Evolutionary conservation across 805 yeast genomes (phyloP), one percentile per base, ranked within the genome.

Genomic region (Candida ipomoeae): DNA sequence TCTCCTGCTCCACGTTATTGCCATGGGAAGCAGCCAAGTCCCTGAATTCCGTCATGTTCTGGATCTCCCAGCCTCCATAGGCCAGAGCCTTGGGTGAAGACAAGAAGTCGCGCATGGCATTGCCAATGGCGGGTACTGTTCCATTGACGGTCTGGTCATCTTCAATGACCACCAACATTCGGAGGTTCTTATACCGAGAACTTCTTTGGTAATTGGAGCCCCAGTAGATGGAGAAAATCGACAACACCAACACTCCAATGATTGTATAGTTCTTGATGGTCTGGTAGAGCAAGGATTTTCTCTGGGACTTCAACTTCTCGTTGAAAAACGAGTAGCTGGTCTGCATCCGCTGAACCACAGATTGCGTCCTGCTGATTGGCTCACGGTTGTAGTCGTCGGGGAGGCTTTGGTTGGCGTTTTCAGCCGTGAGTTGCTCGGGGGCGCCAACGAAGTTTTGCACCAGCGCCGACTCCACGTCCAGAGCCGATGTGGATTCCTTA

Each of bases 181-280:
- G 62, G 50, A 77, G 60, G 51, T 74, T 69, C 15, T 59, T 48
- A 49, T 67, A 50, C 45, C 73, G 58, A 44, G 49, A 6, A 39
- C 48, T 34, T 51, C 77, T 59, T 7, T 64, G 36, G 66, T 62
- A 67, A 66, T 69, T 64, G 42, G 77, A 66, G 39, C 78, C 77
- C 86, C 86, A 77, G 67, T 78, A 69, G 52, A 71, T 62, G 57
- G 83, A 64, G 55, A 74, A 61, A 47, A 71, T 70, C 35, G 62
- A 58, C 45, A 79, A 57, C 32, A 78, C 65, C 46, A 67, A 66
- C 6, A 61, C 43, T 15, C 69, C 68, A 64, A 81, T 64, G 17
- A 66, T 23, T 6, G 61, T 36, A 46, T 70, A 70, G 32, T 63
- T 65, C 2, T 42, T 2, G 1, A 53, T 34, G 42, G 62, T 62